phyloP scores from a whole-genome alignment of 192 early-diverging fungal genomes.

The Backusella parvicylindrica region DNA sequence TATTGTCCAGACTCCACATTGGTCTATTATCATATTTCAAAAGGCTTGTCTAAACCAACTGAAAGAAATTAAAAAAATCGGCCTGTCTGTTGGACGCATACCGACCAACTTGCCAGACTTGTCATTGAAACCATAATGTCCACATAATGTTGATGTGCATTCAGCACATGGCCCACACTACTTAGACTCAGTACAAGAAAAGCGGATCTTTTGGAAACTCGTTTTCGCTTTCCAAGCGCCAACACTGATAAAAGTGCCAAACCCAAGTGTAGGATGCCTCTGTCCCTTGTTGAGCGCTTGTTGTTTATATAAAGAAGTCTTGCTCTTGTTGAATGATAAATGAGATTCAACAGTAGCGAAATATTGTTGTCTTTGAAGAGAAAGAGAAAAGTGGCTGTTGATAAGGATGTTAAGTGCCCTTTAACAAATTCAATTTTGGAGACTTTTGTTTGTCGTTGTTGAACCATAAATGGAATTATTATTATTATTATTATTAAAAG shows the following conservation, averaged over 20 bases:
- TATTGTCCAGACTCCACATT: constrained; percentile 14
- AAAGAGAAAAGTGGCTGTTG: neutral
- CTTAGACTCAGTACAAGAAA: neutral
- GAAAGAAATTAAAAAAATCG: constrained; percentile 5
- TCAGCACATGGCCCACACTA: neutral
- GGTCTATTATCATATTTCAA: constrained; percentile 18
- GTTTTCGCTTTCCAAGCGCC: neutral
- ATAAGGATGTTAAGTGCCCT: neutral
- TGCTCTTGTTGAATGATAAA: neutral
- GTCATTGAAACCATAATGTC: neutral
- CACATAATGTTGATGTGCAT: neutral
- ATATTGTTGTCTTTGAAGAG: neutral
- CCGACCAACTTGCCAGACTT: neutral
- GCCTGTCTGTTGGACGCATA: neutral
- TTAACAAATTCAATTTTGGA: neutral
- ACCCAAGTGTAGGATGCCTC: constrained; percentile 8
- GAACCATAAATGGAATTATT: neutral
- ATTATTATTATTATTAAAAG: neutral
- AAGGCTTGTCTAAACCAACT: neutral
- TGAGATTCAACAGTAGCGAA: neutral
- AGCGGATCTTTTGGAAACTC: neutral
- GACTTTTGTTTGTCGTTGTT: neutral
- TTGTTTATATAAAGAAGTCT: neutral
- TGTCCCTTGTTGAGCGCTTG: neutral
- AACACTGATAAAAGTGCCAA: constrained; percentile 1